These are phyloP conservation scores for Apiospora hydei DNA, from an alignment of 2,329 filamentous ascomycete species.

Conservation along the genomic window DNA sequence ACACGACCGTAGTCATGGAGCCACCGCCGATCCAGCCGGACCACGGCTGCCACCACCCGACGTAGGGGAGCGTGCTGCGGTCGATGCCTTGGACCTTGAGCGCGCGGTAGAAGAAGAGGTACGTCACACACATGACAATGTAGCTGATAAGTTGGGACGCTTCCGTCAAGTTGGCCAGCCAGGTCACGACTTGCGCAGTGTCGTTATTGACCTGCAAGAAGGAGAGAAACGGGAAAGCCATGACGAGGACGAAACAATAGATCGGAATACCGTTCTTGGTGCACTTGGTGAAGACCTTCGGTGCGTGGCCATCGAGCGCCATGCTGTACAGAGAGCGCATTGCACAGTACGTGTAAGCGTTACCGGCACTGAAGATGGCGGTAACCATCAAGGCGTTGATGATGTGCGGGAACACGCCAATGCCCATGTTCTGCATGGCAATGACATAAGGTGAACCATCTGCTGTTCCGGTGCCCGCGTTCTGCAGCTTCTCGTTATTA, in stretches of 20 bases:
- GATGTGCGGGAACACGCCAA: slow-evolving; percentile 62
- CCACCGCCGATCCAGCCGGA: slow-evolving; percentile 55
- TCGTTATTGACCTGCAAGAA: slow-evolving; percentile 51
- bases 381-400: slow-evolving; percentile 69
- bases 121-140: slow-evolving; percentile 72
- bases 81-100: slow-evolving; percentile 73
- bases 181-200: slow-evolving; percentile 41
- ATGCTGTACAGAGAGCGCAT: slow-evolving; percentile 68
- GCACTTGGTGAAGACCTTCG: slow-evolving; percentile 57
- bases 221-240: slow-evolving; percentile 67
- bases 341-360: slow-evolving; percentile 67
- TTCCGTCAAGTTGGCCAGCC: slow-evolving; percentile 48
- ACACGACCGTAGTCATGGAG: slow-evolving; percentile 52
- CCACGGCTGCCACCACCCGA: slow-evolving; percentile 73
- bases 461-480: slow-evolving; percentile 54
- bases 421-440: slow-evolving; percentile 64
- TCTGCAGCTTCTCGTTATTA: slow-evolving; percentile 63
- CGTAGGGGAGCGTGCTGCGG: slow-evolving; percentile 73
- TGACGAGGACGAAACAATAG: slow-evolving; percentile 65
- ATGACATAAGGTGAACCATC: slow-evolving; percentile 64
- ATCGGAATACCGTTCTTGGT: slow-evolving; percentile 67
- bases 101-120: slow-evolving; percentile 75
- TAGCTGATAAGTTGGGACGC: slow-evolving; percentile 64
- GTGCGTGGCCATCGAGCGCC: slow-evolving; percentile 63
- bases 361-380: slow-evolving; percentile 67